Base-by-base conservation (phyloP, 2,329 filamentous ascomycete species). In the Fusarium succisae region DNA sequence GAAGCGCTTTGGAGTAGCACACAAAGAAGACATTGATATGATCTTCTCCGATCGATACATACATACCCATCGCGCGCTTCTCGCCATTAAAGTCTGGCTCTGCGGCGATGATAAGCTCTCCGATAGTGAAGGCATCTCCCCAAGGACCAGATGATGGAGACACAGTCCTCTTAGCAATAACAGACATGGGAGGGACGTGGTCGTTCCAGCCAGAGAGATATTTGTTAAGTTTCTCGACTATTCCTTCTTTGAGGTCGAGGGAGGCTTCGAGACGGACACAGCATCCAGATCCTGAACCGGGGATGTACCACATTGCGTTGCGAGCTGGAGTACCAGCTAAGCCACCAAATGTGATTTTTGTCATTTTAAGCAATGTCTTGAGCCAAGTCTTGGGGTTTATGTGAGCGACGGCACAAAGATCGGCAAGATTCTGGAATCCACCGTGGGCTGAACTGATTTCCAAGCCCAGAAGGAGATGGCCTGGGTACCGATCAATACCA, bases 211-310 rank as follows among this genome's bases (percentile, higher is more conserved):
- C 54, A 15, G 54, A 0, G 54, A 56, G 54, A 0, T 56, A 56
- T 20, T 56, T 56, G 12, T 56, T 8, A 2, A 43, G 22, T 3
- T 0, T 3, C 0, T 7, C 3, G 0, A 0, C 51, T n/a, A 55
- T 2, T n/a, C 6, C 2, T 0, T 4, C 53, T 0, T 5, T 5
- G 0, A 55, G 26, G 3, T 30, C 3, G 1, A 55, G 20, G 8
- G 53, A 30, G 6, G 53, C 53, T 1, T 56, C 54, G 0, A 56
- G 54, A 0, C 54, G 54, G 2, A 56, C 0, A 1, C 54, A 56
- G 0, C 54, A 44, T 24, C 1, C 0, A 1, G 54, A 44, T 3
- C 26, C 54, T 24, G 38, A 6, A 2, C 54, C 28, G 0, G 54
- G 54, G 1, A 56, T n/a, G 4, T 56, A 56, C 54, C 54, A 56